A percentile compares a stretch with the other conserved stretches of the same genome.
phyloP scores from a whole-genome alignment of 2,329 filamentous ascomycete genomes.

The Furcasterigmium sp. region DNA sequence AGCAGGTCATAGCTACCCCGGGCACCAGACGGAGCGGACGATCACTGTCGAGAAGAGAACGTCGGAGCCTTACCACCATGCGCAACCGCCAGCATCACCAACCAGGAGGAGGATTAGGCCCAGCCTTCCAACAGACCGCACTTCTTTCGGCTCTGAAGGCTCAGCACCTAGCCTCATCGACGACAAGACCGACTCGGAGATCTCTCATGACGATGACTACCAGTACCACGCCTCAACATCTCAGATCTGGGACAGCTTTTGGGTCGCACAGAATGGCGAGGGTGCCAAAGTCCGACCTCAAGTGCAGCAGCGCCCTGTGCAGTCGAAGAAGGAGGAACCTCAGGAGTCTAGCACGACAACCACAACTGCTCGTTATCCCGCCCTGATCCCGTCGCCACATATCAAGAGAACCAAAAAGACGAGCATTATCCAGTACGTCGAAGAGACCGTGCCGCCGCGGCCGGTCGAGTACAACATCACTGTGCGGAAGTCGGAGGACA shows the following conservation, averaged over 20 bases:
- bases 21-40: not conserved
- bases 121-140: conserved; percentile 28
- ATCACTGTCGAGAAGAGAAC: conserved; percentile 2
- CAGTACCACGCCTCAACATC: conserved; percentile 38
- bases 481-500: conserved; percentile 12
- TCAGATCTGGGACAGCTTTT: conserved; percentile 49
- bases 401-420: conserved; percentile 12
- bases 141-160: conserved; percentile 38
- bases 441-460: conserved; percentile 17
- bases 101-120: conserved; percentile 6
- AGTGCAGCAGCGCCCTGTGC: conserved; percentile 4
- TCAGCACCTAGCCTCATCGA: conserved; percentile 46
- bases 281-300: conserved; percentile 8
- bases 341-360: not conserved
- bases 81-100: conserved; percentile 5
- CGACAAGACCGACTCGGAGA: conserved; percentile 44
- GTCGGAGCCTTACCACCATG: conserved; percentile 5
- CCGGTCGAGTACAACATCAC: conserved; percentile 11
- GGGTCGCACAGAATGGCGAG: conserved; percentile 20
- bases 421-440: conserved; percentile 12
- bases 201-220: conserved; percentile 45
- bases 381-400: conserved; percentile 12
- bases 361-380: conserved; percentile 8
- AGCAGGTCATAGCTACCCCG: conserved; percentile 8
- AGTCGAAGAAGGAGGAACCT: conserved; percentile 3